Conservation (phyloP, 1,139 yeast genomes). For the Yamadazyma membranifaciens region DNA sequence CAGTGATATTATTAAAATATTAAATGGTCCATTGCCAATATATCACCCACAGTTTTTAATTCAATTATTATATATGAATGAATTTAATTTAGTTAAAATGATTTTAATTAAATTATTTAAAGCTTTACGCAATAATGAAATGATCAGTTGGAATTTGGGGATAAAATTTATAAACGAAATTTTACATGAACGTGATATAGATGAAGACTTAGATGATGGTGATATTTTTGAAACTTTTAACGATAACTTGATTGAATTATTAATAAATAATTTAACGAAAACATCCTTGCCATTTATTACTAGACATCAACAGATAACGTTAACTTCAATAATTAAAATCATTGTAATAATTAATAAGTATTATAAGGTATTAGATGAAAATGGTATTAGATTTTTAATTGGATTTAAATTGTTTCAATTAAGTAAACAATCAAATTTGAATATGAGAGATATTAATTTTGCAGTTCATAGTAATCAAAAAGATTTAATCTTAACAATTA, state of each 20-base stretch:
- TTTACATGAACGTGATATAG: slow-evolving; percentile 8
- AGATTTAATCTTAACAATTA: slow-evolving; percentile 56
- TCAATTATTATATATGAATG: slow-evolving; percentile 69
- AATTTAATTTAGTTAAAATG: slow-evolving; percentile 53
- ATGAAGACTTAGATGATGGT: slow-evolving; percentile 14
- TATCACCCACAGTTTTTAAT: slow-evolving; percentile 90
- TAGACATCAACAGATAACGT: slow-evolving; percentile 87
- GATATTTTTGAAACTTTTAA: slow-evolving; percentile 44
- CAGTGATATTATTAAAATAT: slow-evolving; percentile 62
- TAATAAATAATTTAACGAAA: slow-evolving; percentile 61
- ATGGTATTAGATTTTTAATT: slow-evolving; percentile 69
- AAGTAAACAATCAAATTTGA: slow-evolving; percentile 44
- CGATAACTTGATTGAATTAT: slow-evolving; percentile 42
- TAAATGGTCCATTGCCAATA: slow-evolving; percentile 87
- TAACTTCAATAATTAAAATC: slow-evolving; percentile 67
- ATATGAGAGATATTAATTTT: slow-evolving; percentile 84
- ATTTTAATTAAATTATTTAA: slow-evolving; percentile 56
- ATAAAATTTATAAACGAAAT: slow-evolving; percentile 25
- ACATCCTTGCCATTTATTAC: slow-evolving; percentile 77
- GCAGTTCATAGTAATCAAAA: slow-evolving; percentile 82
- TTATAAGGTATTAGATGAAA: slow-evolving; percentile 57
- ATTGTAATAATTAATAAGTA: slow-evolving; percentile 52
- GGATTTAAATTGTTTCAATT: slow-evolving; percentile 70
- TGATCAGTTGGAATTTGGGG: slow-evolving; percentile 36
- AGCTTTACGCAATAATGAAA: slow-evolving; percentile 41